Evolutionary conservation across 306 rosid species (phyloP).

Genomic region (Lathyrus tuberosus): DNA sequence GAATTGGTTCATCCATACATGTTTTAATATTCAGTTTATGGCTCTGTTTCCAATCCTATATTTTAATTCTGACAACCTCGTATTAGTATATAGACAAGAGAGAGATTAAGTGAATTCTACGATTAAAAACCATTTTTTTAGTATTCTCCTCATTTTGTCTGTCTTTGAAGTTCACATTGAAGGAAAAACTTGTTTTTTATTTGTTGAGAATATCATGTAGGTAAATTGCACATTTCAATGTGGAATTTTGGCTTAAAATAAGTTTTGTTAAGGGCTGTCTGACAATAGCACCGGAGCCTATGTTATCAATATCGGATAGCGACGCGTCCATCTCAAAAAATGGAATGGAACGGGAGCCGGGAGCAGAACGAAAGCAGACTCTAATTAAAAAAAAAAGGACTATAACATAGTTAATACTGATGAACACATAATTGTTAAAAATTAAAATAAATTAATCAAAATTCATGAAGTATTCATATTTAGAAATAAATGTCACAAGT

Average conservation of each 20-base stretch:
- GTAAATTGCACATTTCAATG: neutral
- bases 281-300: neutral
- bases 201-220: neutral
- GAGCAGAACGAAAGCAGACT: no score
- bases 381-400: no score
- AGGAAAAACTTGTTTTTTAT: neutral
- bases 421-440: no score
- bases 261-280: neutral
- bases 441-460: no score
- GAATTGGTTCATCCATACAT: neutral
- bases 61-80: neutral
- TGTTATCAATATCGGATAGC: no score
- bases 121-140: neutral
- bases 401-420: no score
- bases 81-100: neutral
- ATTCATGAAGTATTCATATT: no score
- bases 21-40: neutral
- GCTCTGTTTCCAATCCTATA: neutral
- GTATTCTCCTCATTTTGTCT: neutral
- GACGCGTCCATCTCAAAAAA: no score
- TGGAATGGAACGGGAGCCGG: no score
- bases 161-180: neutral
- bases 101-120: neutral
- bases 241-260: conserved; percentile 12
- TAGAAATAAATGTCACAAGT: no score